Percentiles rank a stretch among this genome's conserved stretches.
Conservation (phyloP, 2,329 filamentous ascomycete species). For the Cladophialophora psammophila region DNA sequence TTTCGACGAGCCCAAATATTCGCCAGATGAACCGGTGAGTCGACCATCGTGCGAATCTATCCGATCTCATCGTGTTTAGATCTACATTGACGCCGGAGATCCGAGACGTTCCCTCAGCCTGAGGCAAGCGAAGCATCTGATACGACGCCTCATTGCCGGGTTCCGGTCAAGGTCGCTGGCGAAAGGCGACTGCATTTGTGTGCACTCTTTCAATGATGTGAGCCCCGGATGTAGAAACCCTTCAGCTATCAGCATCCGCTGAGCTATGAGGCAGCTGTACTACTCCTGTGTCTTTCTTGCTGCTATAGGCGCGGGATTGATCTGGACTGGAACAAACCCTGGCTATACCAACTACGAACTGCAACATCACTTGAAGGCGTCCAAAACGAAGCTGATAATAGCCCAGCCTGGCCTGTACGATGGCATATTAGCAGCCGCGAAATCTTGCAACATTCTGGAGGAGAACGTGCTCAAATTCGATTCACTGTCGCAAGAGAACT, state of each 20-base stretch:
- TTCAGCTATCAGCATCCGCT: neutral
- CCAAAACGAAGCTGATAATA: constrained; percentile 55
- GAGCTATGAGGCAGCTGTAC: constrained; percentile 34
- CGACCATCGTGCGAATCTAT: neutral
- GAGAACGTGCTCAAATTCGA: constrained; percentile 15
- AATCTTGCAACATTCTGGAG: constrained; percentile 9
- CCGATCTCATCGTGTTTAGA: constrained; percentile 38
- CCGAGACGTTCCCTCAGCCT: constrained; percentile 37
- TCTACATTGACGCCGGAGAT: constrained; percentile 60
- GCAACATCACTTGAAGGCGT: constrained; percentile 54
- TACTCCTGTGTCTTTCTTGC: constrained; percentile 50
- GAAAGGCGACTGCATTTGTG: constrained; percentile 61
- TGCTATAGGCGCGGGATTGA: constrained; percentile 57
- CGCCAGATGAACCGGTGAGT: constrained; percentile 57
- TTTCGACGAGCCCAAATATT: constrained; percentile 59
- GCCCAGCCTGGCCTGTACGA: constrained; percentile 46
- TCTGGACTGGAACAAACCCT: constrained; percentile 60
- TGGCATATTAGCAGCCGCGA: constrained; percentile 17
- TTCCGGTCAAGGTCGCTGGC: constrained; percentile 45
- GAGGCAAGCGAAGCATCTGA: constrained; percentile 39
- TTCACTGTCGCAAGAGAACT: neutral
- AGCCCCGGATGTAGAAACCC: neutral
- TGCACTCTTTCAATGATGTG: constrained; percentile 61
- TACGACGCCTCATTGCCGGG: constrained; percentile 61
- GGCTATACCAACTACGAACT: constrained; percentile 57